Conservation (phyloP, 2,329 filamentous ascomycete genomes). For the Akanthomyces lecanii region DNA sequence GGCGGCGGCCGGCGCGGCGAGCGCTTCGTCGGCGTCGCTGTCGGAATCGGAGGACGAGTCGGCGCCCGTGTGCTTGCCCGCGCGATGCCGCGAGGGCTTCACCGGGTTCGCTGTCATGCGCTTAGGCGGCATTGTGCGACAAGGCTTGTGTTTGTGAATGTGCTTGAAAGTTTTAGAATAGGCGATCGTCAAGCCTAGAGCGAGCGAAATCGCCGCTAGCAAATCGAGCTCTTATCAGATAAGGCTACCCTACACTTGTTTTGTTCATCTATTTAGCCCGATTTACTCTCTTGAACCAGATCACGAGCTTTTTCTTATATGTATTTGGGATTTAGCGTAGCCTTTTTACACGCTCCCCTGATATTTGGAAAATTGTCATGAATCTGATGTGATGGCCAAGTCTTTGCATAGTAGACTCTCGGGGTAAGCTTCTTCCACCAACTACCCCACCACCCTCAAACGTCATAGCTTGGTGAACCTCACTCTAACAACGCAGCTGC, state of each 20-base stretch:
- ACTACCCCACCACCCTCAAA: background rate
- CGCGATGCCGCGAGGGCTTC: slow-evolving; percentile 74
- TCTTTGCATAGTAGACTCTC: too few relatives aligned
- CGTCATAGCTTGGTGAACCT: background rate
- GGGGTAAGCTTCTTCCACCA: too few relatives aligned
- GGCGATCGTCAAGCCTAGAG: background rate
- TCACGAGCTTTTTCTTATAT: too few relatives aligned
- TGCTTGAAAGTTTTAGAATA: background rate
- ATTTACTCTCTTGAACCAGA: too few relatives aligned
- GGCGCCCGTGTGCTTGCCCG: slow-evolving; percentile 68
- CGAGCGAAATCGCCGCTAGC: slow-evolving; percentile 5
- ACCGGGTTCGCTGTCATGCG: slow-evolving; percentile 92
- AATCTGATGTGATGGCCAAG: too few relatives aligned
- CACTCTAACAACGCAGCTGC: background rate
- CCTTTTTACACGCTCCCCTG: too few relatives aligned
- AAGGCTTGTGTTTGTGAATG: background rate
- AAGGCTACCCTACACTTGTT: slow-evolving; percentile 6
- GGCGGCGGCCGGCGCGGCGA: slow-evolving; percentile 26
- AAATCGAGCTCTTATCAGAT: slow-evolving; percentile 12
- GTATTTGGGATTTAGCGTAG: too few relatives aligned
- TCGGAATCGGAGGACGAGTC: slow-evolving; percentile 53
- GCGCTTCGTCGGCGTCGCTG: slow-evolving; percentile 38
- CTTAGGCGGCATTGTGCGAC: slow-evolving; percentile 58
- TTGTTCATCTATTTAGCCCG: background rate
- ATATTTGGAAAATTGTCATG: too few relatives aligned